Conservation (phyloP, 768 basidiomycete genomes). For the Phlegmacium glaucopus region DNA sequence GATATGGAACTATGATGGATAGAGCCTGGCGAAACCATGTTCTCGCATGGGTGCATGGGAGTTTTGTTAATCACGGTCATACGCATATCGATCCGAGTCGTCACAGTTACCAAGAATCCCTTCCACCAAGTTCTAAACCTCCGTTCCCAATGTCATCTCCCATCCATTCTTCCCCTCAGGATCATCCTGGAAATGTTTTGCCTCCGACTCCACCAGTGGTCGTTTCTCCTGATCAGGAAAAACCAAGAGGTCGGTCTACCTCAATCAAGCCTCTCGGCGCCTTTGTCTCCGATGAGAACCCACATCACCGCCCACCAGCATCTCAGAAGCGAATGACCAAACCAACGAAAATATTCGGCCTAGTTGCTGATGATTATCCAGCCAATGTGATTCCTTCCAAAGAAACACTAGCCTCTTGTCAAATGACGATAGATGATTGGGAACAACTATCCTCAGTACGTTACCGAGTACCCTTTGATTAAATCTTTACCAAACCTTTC, state of each 20-base stretch:
- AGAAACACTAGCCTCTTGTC: background rate
- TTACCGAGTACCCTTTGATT: background rate
- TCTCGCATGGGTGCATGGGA: conserved; percentile 8
- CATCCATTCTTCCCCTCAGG: too few species aligned
- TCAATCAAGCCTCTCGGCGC: too few species aligned
- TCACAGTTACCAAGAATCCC: background rate
- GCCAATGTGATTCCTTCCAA: background rate
- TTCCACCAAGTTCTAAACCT: background rate
- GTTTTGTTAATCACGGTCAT: background rate
- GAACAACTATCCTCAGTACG: background rate
- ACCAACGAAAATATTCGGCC: background rate
- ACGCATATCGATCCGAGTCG: background rate
- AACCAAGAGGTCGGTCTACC: too few species aligned
- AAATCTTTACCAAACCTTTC: background rate
- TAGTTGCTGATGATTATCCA: background rate
- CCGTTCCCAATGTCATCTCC: too few species aligned
- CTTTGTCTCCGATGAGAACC: too few species aligned
- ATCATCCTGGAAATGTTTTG: too few species aligned
- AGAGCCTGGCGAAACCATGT: conserved; percentile 18
- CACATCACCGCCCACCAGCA: too few species aligned
- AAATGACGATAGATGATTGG: background rate
- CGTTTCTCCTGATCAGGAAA: too few species aligned
- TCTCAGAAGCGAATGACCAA: too few species aligned
- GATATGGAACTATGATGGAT: conserved; percentile 23
- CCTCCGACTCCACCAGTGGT: too few species aligned